These are phyloP conservation scores for Aspergillus viridinutans DNA, from an alignment of 2,329 filamentous ascomycete genomes.

Conservation along the genomic window DNA sequence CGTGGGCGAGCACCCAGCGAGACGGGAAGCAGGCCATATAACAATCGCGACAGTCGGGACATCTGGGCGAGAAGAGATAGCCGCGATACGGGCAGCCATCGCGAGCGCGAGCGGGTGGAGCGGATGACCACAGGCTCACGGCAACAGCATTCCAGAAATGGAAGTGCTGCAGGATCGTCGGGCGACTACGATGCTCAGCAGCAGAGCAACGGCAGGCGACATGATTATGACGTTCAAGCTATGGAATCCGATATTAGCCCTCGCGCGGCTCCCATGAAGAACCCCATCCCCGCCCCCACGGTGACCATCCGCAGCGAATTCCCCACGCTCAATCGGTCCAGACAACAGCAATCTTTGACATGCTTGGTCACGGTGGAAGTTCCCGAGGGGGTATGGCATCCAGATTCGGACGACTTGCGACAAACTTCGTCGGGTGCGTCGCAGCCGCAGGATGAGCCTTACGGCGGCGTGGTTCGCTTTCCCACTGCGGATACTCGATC, in stretches of 20 bases:
- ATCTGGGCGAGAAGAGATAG: slow-evolving; percentile 35
- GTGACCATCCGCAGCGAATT: slow-evolving; percentile 98
- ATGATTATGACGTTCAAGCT: slow-evolving; percentile 93
- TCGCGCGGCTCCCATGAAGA: slow-evolving; percentile 63
- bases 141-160: slow-evolving; percentile 64
- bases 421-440: slow-evolving; percentile 49
- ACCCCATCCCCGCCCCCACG: slow-evolving; percentile 82
- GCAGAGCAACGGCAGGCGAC: slow-evolving; percentile 63
- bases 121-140: slow-evolving; percentile 39
- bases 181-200: slow-evolving; percentile 76
- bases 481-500: slow-evolving; percentile 52
- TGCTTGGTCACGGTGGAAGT: slow-evolving; percentile 94
- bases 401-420: slow-evolving; percentile 74
- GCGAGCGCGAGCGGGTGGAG: slow-evolving; percentile 45
- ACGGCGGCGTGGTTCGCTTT: slow-evolving; percentile 48
- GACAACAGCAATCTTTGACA: slow-evolving; percentile 90
- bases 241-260: slow-evolving; percentile 84
- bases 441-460: slow-evolving; percentile 48
- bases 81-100: slow-evolving; percentile 38
- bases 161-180: slow-evolving; percentile 72
- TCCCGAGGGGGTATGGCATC: slow-evolving; percentile 83
- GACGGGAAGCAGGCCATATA: slow-evolving; percentile 23
- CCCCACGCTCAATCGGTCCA: slow-evolving; percentile 84
- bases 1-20: slow-evolving; percentile 32
- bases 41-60: slow-evolving; percentile 26